Conservation (phyloP, 2,329 filamentous ascomycete species). For the Cladophialophora exuberans region DNA sequence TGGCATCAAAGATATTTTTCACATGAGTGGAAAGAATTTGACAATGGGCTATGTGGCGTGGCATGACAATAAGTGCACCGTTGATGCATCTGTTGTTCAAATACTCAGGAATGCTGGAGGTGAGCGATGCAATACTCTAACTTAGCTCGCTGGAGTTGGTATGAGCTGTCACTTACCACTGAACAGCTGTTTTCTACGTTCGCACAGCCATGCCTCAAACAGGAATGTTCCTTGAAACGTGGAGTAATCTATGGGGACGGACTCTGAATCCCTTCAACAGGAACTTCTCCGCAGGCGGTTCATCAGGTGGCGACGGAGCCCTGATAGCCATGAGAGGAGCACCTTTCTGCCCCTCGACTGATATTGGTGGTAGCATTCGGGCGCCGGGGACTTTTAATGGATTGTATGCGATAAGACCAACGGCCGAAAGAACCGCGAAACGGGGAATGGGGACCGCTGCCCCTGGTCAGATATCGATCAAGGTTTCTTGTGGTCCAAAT, state of each 20-base stretch:
- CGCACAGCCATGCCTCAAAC: conserved; percentile 39
- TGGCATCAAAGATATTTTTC: conserved; percentile 50
- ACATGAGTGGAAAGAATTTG: conserved; percentile 35
- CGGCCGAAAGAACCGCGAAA: conserved; percentile 43
- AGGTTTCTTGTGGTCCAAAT: conserved; percentile 58
- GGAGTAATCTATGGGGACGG: conserved; percentile 37
- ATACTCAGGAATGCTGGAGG: conserved; percentile 37
- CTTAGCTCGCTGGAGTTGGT: too few species aligned
- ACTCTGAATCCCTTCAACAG: conserved; percentile 60
- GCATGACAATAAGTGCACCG: conserved; percentile 31
- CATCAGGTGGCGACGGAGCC: conserved; percentile 61
- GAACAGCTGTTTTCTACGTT: conserved; percentile 36
- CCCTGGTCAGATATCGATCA: conserved; percentile 39
- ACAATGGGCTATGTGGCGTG: conserved; percentile 37
- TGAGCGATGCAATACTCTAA: too few species aligned
- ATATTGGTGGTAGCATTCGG: conserved; percentile 53
- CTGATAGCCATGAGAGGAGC: conserved; percentile 57
- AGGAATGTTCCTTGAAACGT: conserved; percentile 39
- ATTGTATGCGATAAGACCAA: conserved; percentile 46
- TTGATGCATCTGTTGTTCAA: conserved; percentile 35
- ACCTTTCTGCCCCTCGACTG: conserved; percentile 44
- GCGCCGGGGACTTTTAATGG: conserved; percentile 46
- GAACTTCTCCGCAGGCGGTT: conserved; percentile 56
- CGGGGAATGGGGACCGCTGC: conserved; percentile 20
- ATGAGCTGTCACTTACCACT: background rate